Base-by-base conservation (phyloP, 257 asterid species). In the Plantago ovata region DNA sequence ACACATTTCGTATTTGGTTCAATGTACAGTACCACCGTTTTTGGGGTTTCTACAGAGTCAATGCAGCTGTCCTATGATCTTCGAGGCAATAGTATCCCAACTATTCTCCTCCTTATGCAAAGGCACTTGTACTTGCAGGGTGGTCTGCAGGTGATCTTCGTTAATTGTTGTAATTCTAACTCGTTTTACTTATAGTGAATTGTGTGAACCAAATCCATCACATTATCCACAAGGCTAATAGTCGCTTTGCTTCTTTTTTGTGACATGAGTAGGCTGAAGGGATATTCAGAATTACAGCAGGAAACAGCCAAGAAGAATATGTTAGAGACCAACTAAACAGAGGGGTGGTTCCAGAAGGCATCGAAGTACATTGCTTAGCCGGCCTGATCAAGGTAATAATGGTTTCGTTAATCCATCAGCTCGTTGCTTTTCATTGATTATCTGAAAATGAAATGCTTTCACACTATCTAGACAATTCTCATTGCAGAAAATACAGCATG, bases 61-160 rank as follows among this genome's bases (percentile, higher is more conserved):
- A 80, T 80, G 86, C 86, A 80, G 69, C 86, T 80, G 42, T 77
- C 83, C 12, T 77, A 68, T 33, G 86, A 80, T 60, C 61, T 76
- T 41, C 46, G 86, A 64, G 86, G 83, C 41, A 77, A 80, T 60
- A 62, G 86, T 13, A 75, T 80, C 14, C 86, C 86, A 0, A 75
- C 79, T 6, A 80, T 80, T 50, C 79, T 80, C 20, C 71, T 80
- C 60, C 69, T 77, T 77, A 77, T 80, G 83, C 86, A 80, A 49
- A 61, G 81, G 18, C 79, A 80, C 38, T 53, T 80, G 61, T 77
- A 80, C 23, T 33, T 45, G 22, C 75, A 71, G 52, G 81, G 86
- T 21, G 86, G 86, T 21, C 73, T 80, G 33, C 79, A 80, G 83
- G 86, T 36, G 20, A 20, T 23, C 41, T 39, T 15, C 4, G 22